Evolutionary conservation across 2,329 filamentous ascomycete genomes (phyloP), one percentile per base, ranked within the genome.

Genomic region (Pseudocercospora fijiensis): DNA sequence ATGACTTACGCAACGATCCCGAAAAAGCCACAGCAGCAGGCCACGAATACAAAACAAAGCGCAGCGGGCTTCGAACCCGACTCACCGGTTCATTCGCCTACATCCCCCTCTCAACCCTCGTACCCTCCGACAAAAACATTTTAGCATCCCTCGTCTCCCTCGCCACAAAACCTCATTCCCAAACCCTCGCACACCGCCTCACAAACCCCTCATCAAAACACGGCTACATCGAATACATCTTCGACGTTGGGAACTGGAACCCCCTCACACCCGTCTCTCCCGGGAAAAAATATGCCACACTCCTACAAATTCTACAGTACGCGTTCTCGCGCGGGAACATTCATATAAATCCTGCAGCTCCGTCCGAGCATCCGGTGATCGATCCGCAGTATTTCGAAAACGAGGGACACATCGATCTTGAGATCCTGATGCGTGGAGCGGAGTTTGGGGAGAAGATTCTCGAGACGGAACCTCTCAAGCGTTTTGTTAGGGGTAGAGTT

Each of bases 301-400:
- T 62, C 7, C 55, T 59, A 10, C 58, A 61, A 20, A 60, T 57
- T 28, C 55, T 66, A 11, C 57, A 66, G 26, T 64, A 66, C 27
- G 70, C 71, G 4, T 59, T 72, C 33, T 70, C 70, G 0, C 68
- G 70, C 9, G 72, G 72, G 20, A 69, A 59, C 22, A 61, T 70
- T 3, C 72, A 74, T 55, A 70, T 75, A 58, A 65, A 66, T 27
- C 57, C 58, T 10, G 28, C 62, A n/a, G 65, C 71, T 33, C 67
- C 68, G 5, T 63, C 28, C 24, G 43, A 45, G 2, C 57, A 65
- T 10, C 74, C 74, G 5, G 62, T 57, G 2, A 70, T 75, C 43
- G 67, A 75, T 37, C 70, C 72, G 24, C 62, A 67, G 22, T 75
- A 74, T 63, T 66, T 73, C 47, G 62, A 61, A 18, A 58, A 64